These are phyloP conservation scores for Diaporthe sp. DNA, from an alignment of 2,329 filamentous ascomycete genomes.

Conservation along the genomic window DNA sequence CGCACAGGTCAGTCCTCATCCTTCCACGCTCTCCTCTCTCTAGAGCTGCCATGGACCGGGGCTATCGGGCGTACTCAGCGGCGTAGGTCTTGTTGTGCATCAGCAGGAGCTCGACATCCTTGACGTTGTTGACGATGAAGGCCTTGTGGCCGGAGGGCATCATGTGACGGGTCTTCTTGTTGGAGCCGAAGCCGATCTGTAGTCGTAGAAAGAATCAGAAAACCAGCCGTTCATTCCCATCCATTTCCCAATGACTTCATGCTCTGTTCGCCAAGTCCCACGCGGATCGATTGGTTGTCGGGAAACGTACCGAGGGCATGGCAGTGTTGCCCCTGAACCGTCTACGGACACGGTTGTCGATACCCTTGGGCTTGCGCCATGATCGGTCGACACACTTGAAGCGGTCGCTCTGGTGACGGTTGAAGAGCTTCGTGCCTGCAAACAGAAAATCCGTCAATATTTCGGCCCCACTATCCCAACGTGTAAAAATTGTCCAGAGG, in stretches of 20 bases:
- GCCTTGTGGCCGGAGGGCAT: conserved; percentile 99
- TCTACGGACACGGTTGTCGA: conserved; percentile 97
- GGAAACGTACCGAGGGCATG: conserved; percentile 95
- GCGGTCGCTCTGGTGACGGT: conserved; percentile 96
- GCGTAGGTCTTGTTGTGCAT: conserved; percentile 99
- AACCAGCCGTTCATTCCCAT: neutral
- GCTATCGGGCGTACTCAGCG: conserved; percentile 83
- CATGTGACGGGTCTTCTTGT: conserved; percentile 99
- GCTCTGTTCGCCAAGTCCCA: neutral
- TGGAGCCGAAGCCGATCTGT: conserved; percentile 98
- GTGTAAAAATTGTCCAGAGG: conserved; percentile 26
- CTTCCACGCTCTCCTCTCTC: neutral
- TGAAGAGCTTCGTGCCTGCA: conserved; percentile 93
- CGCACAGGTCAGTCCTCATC: conserved; percentile 38
- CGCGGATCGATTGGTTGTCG: neutral
- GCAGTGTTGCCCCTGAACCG: conserved; percentile 95
- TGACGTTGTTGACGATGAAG: conserved; percentile 97
- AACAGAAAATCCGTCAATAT: conserved; percentile 56
- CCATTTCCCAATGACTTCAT: neutral
- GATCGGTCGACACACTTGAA: conserved; percentile 91
- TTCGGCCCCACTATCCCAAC: conserved; percentile 39
- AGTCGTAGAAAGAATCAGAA: conserved; percentile 37
- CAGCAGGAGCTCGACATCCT: conserved; percentile 96
- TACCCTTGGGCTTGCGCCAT: conserved; percentile 99
- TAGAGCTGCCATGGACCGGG: neutral